Evolutionary conservation across 805 yeast species (phyloP).

Genomic region (Schwanniomyces polymorphus): DNA sequence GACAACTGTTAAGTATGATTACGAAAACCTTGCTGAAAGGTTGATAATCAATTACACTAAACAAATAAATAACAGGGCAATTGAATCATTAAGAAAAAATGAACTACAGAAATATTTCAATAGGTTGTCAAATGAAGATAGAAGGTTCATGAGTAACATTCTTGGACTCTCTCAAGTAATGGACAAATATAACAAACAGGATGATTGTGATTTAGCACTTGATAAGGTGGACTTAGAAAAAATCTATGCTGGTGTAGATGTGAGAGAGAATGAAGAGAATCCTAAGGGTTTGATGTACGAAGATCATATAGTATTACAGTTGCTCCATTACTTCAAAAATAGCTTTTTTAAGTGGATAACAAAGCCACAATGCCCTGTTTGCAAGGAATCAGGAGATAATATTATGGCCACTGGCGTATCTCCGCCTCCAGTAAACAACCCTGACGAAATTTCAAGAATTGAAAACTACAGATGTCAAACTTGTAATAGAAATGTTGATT

Average conservation of each 20-base stretch:
- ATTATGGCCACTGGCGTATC: slow-evolving; percentile 38
- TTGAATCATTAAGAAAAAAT: background rate
- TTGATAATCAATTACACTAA: slow-evolving; percentile 7
- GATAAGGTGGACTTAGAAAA: slow-evolving; percentile 60
- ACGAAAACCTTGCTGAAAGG: slow-evolving; percentile 7
- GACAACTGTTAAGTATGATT: slow-evolving; percentile 3
- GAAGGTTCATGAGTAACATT: slow-evolving; percentile 3
- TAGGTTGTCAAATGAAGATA: background rate
- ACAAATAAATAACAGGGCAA: slow-evolving; percentile 5
- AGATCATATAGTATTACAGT: slow-evolving; percentile 34
- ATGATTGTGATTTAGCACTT: slow-evolving; percentile 50
- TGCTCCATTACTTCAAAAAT: slow-evolving; percentile 55
- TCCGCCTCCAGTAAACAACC: slow-evolving; percentile 35
- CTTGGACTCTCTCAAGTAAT: slow-evolving; percentile 2
- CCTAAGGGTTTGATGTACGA: slow-evolving; percentile 23
- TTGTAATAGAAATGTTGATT: slow-evolving; percentile 53
- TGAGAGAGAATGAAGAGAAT: slow-evolving; percentile 15
- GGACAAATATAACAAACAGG: slow-evolving; percentile 13
- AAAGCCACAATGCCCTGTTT: slow-evolving; percentile 57
- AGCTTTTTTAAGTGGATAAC: slow-evolving; percentile 86
- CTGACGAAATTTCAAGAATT: slow-evolving; percentile 49
- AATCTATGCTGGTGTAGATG: slow-evolving; percentile 63
- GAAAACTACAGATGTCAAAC: slow-evolving; percentile 64
- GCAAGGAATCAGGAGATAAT: slow-evolving; percentile 43
- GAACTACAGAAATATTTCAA: slow-evolving; percentile 1